Conservation (phyloP, 495 filamentous ascomycete genomes). For the Penicillium cinerascens region DNA sequence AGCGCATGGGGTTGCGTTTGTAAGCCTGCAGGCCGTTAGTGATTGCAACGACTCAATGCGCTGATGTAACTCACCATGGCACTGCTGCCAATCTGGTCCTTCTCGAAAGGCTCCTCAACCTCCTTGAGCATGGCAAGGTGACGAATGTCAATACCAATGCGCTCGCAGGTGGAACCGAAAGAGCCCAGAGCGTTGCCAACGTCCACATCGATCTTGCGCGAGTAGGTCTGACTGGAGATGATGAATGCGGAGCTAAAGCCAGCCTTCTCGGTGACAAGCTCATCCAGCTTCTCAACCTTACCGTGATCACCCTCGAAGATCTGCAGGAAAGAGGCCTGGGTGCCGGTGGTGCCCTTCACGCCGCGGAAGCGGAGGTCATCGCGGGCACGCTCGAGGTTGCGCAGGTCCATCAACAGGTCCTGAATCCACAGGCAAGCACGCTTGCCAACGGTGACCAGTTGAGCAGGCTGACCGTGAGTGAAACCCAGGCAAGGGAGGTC, state of each 20-base stretch:
- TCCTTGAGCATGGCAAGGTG: conserved; percentile 78
- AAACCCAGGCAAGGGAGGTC: conserved; percentile 62
- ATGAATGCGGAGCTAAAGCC: conserved; percentile 72
- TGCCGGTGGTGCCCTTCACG: conserved; percentile 75
- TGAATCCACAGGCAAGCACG: conserved; percentile 77
- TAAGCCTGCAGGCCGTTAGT: conserved; percentile 59
- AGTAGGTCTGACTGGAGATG: conserved; percentile 78
- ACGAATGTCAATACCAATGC: conserved; percentile 70
- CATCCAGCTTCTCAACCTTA: conserved; percentile 71
- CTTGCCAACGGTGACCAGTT: conserved; percentile 79
- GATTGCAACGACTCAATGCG: background rate
- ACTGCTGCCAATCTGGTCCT: conserved; percentile 51
- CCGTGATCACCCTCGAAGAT: conserved; percentile 77
- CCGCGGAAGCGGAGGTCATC: conserved; percentile 79
- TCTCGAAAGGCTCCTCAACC: conserved; percentile 91
- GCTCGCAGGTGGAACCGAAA: conserved; percentile 78
- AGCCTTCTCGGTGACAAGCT: conserved; percentile 77
- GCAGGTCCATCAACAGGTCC: conserved; percentile 83
- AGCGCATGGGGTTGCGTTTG: conserved; percentile 90
- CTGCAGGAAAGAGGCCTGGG: conserved; percentile 74
- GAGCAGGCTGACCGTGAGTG: conserved; percentile 81
- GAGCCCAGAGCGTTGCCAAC: conserved; percentile 76
- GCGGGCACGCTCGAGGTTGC: conserved; percentile 72
- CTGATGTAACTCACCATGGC: conserved; percentile 41
- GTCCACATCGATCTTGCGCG: conserved; percentile 79